Conservation (phyloP, 2,329 filamentous ascomycete species). For the Lachnellula occidentalis region DNA sequence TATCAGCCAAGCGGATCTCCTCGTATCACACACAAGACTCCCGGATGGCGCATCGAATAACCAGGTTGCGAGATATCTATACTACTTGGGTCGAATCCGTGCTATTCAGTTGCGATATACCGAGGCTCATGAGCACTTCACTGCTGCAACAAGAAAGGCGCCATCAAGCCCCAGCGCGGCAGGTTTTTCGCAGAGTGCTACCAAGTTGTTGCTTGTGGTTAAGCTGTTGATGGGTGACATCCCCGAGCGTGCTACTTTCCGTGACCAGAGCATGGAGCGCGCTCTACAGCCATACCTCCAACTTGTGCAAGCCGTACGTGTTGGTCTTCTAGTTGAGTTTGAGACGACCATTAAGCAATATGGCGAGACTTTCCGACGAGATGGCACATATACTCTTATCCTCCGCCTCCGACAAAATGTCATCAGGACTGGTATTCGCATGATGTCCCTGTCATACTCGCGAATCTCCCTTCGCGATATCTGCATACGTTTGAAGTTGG, state of each 20-base stretch:
- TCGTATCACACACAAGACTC: constrained; percentile 94
- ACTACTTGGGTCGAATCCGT: constrained; percentile 93
- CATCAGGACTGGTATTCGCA: constrained; percentile 97
- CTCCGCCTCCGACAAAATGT: constrained; percentile 95
- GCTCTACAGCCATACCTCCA: constrained; percentile 89
- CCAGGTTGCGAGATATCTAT: constrained; percentile 94
- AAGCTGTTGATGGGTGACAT: constrained; percentile 99
- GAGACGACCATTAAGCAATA: constrained; percentile 78
- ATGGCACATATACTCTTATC: constrained; percentile 93
- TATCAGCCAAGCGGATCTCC: constrained; percentile 91
- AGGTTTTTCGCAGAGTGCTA: constrained; percentile 93
- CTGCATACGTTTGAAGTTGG: constrained; percentile 87
- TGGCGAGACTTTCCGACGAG: constrained; percentile 79
- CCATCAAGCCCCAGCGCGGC: constrained; percentile 83
- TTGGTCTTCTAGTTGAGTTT: constrained; percentile 94
- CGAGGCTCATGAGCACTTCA: constrained; percentile 90
- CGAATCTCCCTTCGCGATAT: constrained; percentile 96
- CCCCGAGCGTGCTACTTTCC: constrained; percentile 89
- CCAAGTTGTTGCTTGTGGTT: constrained; percentile 92
- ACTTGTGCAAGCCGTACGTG: constrained; percentile 88
- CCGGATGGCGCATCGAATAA: constrained; percentile 93
- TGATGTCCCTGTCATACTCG: constrained; percentile 98
- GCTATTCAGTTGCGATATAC: constrained; percentile 96
- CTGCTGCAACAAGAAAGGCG: constrained; percentile 89
- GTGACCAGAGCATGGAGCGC: constrained; percentile 78